phyloP scores from a whole-genome alignment of 78 protist species.

The Dictyostelium citrinum region DNA sequence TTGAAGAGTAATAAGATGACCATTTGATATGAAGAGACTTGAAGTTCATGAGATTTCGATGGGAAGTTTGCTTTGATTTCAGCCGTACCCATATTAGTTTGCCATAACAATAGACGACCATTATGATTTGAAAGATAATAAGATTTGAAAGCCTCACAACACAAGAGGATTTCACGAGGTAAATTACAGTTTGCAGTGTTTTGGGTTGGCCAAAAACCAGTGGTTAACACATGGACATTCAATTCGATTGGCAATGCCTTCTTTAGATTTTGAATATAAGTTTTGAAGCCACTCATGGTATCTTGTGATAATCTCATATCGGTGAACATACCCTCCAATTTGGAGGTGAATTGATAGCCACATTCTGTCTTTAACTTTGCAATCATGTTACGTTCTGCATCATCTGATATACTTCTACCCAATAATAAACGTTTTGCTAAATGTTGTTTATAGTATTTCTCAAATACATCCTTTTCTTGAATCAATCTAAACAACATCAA shows the following conservation, averaged over 20 bases:
- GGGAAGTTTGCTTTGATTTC: slow-evolving; percentile 88
- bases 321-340: slow-evolving; percentile 97
- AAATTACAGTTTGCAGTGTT: slow-evolving; percentile 59
- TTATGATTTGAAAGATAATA: slow-evolving; percentile 87
- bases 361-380: slow-evolving; percentile 93
- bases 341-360: slow-evolving; percentile 94
- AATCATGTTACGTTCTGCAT: slow-evolving; percentile 91
- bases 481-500: slow-evolving; percentile 88
- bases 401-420: slow-evolving; percentile 84
- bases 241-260: slow-evolving; percentile 71
- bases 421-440: slow-evolving; percentile 93
- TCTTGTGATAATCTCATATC: slow-evolving; percentile 92
- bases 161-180: slow-evolving; percentile 48
- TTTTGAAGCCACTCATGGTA: slow-evolving; percentile 80
- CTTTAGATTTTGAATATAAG: slow-evolving; percentile 27
- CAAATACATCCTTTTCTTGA: slow-evolving; percentile 96
- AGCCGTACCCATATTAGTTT: slow-evolving; percentile 91
- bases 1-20: slow-evolving; percentile 90
- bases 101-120: slow-evolving; percentile 94
- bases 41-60: slow-evolving; percentile 85
- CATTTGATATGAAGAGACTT: slow-evolving; percentile 91
- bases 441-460: slow-evolving; percentile 95
- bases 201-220: slow-evolving; percentile 95
- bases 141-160: slow-evolving; percentile 83
- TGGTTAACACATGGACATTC: slow-evolving; percentile 91